Evolutionary conservation across 495 filamentous ascomycete genomes (phyloP).

Genomic region (Aspergillus haitiensis): DNA sequence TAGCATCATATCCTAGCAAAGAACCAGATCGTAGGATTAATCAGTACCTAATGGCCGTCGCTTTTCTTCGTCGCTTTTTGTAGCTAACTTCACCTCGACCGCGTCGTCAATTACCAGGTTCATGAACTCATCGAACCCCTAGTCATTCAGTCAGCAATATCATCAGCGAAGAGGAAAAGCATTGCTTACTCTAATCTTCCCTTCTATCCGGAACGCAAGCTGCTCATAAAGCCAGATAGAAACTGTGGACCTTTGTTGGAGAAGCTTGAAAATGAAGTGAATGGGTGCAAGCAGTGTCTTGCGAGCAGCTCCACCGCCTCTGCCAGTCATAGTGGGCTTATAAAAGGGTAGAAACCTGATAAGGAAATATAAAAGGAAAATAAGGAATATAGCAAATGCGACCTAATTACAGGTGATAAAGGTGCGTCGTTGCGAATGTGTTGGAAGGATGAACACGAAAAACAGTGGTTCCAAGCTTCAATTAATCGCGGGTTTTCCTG

Average conservation of each 20-base stretch:
- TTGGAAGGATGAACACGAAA: constrained; percentile 6
- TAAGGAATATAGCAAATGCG: neutral
- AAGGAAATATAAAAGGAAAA: constrained; percentile 15
- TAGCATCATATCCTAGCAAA: constrained; percentile 16
- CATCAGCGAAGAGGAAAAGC: neutral
- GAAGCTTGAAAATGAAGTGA: constrained; percentile 97
- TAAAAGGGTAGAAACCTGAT: constrained; percentile 8
- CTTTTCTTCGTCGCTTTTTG: constrained; percentile 78
- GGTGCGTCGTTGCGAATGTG: constrained; percentile 12
- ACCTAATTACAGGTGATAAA: neutral
- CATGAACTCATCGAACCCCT: constrained; percentile 99
- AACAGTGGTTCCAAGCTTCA: constrained; percentile 17
- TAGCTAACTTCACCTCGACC: constrained; percentile 82
- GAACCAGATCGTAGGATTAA: neutral
- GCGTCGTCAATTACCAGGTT: constrained; percentile 96
- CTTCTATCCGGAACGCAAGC: constrained; percentile 87
- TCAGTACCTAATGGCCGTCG: constrained; percentile 74
- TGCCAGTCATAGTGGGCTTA: constrained; percentile 67
- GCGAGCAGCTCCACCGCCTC: constrained; percentile 72
- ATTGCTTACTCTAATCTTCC: constrained; percentile 76
- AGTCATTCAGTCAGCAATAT: constrained; percentile 10
- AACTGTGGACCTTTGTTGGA: constrained; percentile 83
- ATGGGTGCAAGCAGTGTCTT: constrained; percentile 94
- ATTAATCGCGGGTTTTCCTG: constrained; percentile 15
- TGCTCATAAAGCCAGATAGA: constrained; percentile 98